Conservation (phyloP, 768 basidiomycete genomes). For the Macrolepiota albuminosa region DNA sequence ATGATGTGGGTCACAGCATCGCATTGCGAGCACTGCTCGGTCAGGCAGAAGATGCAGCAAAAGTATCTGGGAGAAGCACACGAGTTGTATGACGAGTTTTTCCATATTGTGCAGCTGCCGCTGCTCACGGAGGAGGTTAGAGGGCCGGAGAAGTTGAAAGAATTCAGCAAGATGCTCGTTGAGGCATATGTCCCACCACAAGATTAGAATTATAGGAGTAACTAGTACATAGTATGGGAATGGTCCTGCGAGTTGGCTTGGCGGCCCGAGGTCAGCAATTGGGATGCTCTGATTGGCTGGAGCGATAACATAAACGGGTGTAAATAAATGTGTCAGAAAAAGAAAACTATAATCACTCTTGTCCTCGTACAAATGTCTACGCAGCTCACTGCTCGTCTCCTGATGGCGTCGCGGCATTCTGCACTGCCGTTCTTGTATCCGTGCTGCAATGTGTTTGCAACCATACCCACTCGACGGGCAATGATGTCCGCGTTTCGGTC, state of each 20-base stretch:
- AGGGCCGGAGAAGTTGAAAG: constrained; percentile 88
- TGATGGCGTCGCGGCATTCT: constrained; percentile 26
- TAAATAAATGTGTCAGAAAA: constrained; percentile 17
- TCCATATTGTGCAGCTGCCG: constrained; percentile 93
- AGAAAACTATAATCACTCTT: not conserved
- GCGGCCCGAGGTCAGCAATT: not conserved
- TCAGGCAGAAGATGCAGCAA: constrained; percentile 96
- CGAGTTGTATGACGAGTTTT: constrained; percentile 96
- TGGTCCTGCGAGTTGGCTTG: no score
- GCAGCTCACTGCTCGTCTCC: constrained; percentile 23
- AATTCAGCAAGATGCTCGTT: constrained; percentile 91
- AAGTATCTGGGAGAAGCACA: constrained; percentile 96
- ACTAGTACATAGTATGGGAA: no score
- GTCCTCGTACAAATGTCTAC: constrained; percentile 17
- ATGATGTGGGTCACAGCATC: constrained; percentile 47
- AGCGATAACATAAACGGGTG: not conserved
- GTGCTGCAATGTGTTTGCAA: constrained; percentile 23
- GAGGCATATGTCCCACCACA: constrained; percentile 67
- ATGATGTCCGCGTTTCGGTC: constrained; percentile 65
- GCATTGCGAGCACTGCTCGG: constrained; percentile 92
- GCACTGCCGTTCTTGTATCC: constrained; percentile 28
- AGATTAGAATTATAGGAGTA: constrained; percentile 23
- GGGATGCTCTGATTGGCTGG: constrained; percentile 15
- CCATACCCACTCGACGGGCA: constrained; percentile 44
- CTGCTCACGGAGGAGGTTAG: constrained; percentile 95